Evolutionary conservation across 2,329 filamentous ascomycete species (phyloP).

Genomic region (Fusarium burgessii): DNA sequence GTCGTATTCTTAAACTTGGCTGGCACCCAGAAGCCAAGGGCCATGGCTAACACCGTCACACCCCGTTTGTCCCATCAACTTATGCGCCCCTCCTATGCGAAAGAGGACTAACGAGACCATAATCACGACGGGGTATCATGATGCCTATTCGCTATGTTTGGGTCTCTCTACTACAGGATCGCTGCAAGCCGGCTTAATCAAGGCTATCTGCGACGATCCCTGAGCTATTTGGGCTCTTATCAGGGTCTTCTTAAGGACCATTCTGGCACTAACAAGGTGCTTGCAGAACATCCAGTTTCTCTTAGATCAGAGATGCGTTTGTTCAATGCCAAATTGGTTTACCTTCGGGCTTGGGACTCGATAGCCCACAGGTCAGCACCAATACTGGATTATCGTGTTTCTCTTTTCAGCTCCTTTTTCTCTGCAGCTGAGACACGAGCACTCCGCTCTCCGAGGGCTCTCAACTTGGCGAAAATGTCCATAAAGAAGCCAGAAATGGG

Average conservation of each 20-base stretch:
- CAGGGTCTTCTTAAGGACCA: conserved; percentile 25
- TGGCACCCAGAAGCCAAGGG: conserved; percentile 8
- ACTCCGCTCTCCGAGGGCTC: conserved; percentile 11
- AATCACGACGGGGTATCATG: conserved; percentile 21
- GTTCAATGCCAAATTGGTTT: conserved; percentile 31
- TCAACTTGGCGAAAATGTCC: conserved; percentile 6
- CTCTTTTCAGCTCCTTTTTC: conserved; percentile 23
- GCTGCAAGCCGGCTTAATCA: conserved; percentile 25
- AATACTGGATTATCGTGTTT: conserved; percentile 27
- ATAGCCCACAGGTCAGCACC: conserved; percentile 15
- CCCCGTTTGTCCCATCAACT: conserved; percentile 30
- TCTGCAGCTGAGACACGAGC: conserved; percentile 19
- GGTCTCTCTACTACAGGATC: conserved; percentile 24
- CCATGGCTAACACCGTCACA: conserved; percentile 12
- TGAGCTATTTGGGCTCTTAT: conserved; percentile 28
- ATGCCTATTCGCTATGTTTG: conserved; percentile 40
- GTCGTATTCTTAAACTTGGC: conserved; percentile 39
- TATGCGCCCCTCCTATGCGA: conserved; percentile 31
- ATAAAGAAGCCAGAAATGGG: conserved; percentile 34
- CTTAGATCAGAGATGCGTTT: conserved; percentile 33
- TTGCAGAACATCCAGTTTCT: conserved; percentile 26
- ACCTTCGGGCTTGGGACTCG: conserved; percentile 24
- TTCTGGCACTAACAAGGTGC: conserved; percentile 35
- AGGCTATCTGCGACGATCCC: conserved; percentile 34
- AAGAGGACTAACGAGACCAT: conserved; percentile 36